Base-by-base conservation (phyloP, 345 rosid genomes). In the Eucalyptus cladocalyx region DNA sequence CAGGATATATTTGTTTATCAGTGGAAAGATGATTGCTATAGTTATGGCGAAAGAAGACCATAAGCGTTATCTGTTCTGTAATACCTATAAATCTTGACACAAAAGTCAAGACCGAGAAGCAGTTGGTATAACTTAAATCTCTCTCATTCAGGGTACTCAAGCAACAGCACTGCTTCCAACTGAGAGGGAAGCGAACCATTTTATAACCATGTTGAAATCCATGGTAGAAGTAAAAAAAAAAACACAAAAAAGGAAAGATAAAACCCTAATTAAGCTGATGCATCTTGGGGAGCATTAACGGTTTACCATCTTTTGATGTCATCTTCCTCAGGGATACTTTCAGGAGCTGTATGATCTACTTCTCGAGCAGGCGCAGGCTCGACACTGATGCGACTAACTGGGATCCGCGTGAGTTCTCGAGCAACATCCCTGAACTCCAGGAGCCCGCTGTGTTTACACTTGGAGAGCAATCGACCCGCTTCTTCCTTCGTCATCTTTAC, bases 401-500 rank as follows among this genome's bases (percentile, higher is more conserved):
- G 95, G 17, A 96, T 87, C 30, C 93, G 87, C 5, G 89, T 90
- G 6, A 96, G 91, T 89, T 93, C 93, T 30, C 81, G 58, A 6
- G 95, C 94, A 2, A 93, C 92, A 51, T 96, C 95, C 88, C 89
- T 91, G 81, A 96, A 93, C 53, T 91, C 93, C 87, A 94, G 93
- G 89, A 92, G 83, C 48, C 93, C 92, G 88, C 93, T 95, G 7
- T 94, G 90, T 91, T 93, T 91, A 72, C 96, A 92, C 90, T 92
- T 95, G 0, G 92, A 88, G 51, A 95, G n/a, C 32, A 96, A 49
- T 6, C 93, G 91, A 72, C 90, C 89, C 5, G 96, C 97, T 91
- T 94, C 96, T 42, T 90, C 60, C 92, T 92, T 94, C 6, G 97
- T 95, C 98, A 96, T 95, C 96, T 53, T 92, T 62, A 96, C 91